These are phyloP conservation scores for Penicillium sp. DNA, from an alignment of 2,329 filamentous ascomycete species.

Conservation along the genomic window DNA sequence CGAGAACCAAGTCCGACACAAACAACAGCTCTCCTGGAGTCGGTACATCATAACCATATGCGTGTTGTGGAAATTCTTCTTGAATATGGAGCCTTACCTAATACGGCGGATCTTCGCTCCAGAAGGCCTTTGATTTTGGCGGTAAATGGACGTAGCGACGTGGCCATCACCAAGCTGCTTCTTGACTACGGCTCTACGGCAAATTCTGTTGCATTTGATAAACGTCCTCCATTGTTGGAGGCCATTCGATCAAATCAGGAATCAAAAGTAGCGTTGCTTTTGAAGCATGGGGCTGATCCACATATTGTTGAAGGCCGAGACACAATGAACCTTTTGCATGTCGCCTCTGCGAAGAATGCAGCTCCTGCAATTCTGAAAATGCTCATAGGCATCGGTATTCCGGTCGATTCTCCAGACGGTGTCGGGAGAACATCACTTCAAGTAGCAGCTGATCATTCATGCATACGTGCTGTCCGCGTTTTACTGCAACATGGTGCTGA, in stretches of 20 bases:
- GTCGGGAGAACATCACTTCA: constrained; percentile 9
- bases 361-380: constrained; percentile 1
- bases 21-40: constrained; percentile 8
- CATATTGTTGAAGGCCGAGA: background rate
- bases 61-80: constrained; percentile 7
- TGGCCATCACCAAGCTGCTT: constrained; percentile 8
- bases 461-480: constrained; percentile 6
- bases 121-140: constrained; percentile 6
- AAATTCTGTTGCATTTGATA: constrained; percentile 3
- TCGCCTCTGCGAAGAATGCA: background rate
- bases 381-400: constrained; percentile 1
- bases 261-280: constrained; percentile 5
- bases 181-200: constrained; percentile 3
- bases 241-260: constrained; percentile 7
- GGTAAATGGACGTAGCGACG: constrained; percentile 1
- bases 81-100: constrained; percentile 6
- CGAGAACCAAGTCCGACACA: constrained; percentile 2
- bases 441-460: constrained; percentile 7
- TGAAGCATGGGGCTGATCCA: constrained; percentile 5
- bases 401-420: constrained; percentile 5
- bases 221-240: constrained; percentile 1
- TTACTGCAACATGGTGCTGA: constrained; percentile 4
- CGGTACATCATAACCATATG: constrained; percentile 1
- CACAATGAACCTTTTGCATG: background rate
- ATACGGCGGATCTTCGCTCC: constrained; percentile 3